Conservation (phyloP, 2,329 filamentous ascomycete species). For the Colletotrichum scovillei region DNA sequence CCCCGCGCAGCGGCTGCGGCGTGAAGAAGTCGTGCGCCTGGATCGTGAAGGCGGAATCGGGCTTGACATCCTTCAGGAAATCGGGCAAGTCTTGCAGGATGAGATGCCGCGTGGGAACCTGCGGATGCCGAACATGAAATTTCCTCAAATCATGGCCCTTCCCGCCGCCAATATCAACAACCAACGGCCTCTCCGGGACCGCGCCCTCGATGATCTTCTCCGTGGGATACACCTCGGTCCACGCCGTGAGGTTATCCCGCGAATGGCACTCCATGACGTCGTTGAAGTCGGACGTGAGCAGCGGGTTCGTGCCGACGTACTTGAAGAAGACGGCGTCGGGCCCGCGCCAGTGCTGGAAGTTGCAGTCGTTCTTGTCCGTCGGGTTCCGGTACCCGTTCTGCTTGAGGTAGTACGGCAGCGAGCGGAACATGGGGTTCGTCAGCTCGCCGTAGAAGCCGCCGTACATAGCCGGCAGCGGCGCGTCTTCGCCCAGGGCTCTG, state of each 20-base stretch:
- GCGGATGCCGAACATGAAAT: slow-evolving; percentile 43
- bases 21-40: slow-evolving; percentile 51
- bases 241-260: slow-evolving; percentile 49
- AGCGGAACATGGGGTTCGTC: slow-evolving; percentile 44
- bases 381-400: slow-evolving; percentile 48
- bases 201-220: slow-evolving; percentile 41
- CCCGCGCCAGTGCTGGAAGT: slow-evolving; percentile 47
- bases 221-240: slow-evolving; percentile 42
- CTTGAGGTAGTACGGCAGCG: slow-evolving; percentile 46
- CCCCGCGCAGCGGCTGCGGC: slow-evolving; percentile 52
- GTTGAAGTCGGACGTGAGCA: slow-evolving; percentile 46
- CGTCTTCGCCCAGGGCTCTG: slow-evolving; percentile 42
- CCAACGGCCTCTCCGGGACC: slow-evolving; percentile 43
- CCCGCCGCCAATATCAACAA: slow-evolving; percentile 50
- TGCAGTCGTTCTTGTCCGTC: slow-evolving; percentile 44
- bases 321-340: slow-evolving; percentile 44
- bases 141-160: slow-evolving; percentile 51
- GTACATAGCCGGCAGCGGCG: slow-evolving; percentile 45
- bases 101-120: slow-evolving; percentile 41
- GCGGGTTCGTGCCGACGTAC: slow-evolving; percentile 43
- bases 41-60: slow-evolving; percentile 41
- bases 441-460: slow-evolving; percentile 47
- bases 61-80: slow-evolving; percentile 43
- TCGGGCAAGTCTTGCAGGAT: slow-evolving; percentile 48
- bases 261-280: slow-evolving; percentile 52